Percentiles rank a stretch among this genome's conserved stretches.
Evolutionary conservation across 1,284 basidiomycete genomes (phyloP).

Genomic region (Fistulinella cinereoalba): DNA sequence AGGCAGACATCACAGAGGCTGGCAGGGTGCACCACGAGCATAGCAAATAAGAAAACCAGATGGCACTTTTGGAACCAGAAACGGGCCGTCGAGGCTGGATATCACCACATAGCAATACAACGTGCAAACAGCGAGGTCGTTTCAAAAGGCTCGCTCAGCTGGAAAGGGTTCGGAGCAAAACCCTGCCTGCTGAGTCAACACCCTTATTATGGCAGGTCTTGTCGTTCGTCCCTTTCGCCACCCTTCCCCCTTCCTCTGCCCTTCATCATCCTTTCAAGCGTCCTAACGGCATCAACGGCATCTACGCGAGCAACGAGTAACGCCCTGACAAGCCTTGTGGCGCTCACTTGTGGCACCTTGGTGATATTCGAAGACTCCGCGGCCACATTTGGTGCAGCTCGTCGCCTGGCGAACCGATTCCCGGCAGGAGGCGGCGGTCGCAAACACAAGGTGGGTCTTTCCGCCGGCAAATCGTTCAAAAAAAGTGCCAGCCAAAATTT

Average conservation of each 20-base stretch:
- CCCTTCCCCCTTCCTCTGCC: not conserved
- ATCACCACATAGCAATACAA: conserved; percentile 36
- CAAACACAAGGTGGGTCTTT: conserved; percentile 32
- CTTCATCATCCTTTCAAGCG: not conserved
- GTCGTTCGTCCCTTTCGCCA: conserved; percentile 7
- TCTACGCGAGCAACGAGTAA: conserved; percentile 5
- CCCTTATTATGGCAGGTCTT: conserved; percentile 19
- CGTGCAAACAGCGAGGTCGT: conserved; percentile 27
- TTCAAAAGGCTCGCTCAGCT: conserved; percentile 1
- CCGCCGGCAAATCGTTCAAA: conserved; percentile 7
- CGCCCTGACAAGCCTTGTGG: not conserved
- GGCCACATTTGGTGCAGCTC: conserved; percentile 3
- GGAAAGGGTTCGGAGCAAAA: conserved; percentile 16
- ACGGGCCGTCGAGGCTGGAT: conserved; percentile 22
- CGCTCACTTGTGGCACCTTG: not conserved
- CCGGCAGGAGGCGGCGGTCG: conserved; percentile 36
- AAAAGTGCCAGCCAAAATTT: conserved; percentile 33
- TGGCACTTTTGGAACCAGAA: conserved; percentile 20
- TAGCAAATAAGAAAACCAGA: conserved; percentile 26
- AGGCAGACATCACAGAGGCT: conserved; percentile 71
- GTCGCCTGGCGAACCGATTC: conserved; percentile 38
- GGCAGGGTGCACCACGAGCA: conserved; percentile 58
- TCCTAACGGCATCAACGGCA: not conserved
- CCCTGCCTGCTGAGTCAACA: conserved; percentile 26
- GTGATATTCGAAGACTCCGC: not conserved